These are phyloP conservation scores for Myriangium duriaei DNA, from an alignment of 2,329 filamentous ascomycete species.

Conservation along the genomic window DNA sequence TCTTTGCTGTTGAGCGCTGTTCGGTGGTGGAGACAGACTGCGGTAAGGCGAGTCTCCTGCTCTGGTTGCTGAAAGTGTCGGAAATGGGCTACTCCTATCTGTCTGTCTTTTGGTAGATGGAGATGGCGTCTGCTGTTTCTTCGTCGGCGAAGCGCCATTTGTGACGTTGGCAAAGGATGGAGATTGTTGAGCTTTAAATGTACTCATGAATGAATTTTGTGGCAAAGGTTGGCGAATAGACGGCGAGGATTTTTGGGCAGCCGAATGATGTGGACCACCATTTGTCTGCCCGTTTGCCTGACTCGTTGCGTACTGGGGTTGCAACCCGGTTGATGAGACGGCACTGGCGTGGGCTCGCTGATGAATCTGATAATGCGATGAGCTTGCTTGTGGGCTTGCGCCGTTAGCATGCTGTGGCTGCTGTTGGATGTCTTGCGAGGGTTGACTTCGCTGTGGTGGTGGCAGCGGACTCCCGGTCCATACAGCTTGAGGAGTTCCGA, in stretches of 20 bases:
- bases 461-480: constrained; percentile 19
- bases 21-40: constrained; percentile 18
- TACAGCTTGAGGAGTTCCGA: constrained; percentile 16
- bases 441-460: constrained; percentile 14
- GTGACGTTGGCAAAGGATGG: too few relatives aligned
- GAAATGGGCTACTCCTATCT: constrained; percentile 8
- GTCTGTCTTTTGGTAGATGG: constrained; percentile 12
- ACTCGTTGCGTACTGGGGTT: constrained; percentile 3
- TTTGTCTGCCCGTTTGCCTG: constrained; percentile 4
- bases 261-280: background rate
- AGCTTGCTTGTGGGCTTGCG: constrained; percentile 10
- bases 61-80: constrained; percentile 12
- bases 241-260: background rate
- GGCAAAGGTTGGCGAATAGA: constrained; percentile 12
- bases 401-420: constrained; percentile 13
- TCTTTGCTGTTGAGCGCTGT: constrained; percentile 10
- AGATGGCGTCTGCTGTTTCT: constrained; percentile 9
- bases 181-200: constrained; percentile 11
- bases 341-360: constrained; percentile 23
- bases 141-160: constrained; percentile 8
- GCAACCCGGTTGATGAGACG: constrained; percentile 9
- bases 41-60: constrained; percentile 16
- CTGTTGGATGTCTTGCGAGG: too few relatives aligned
- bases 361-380: constrained; percentile 20
- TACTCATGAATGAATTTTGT: constrained; percentile 19